Percentiles rank a stretch among this genome's conserved stretches.
These are phyloP conservation scores for Truncatella angustata DNA, from an alignment of 2,329 filamentous ascomycete species.

Conservation along the genomic window DNA sequence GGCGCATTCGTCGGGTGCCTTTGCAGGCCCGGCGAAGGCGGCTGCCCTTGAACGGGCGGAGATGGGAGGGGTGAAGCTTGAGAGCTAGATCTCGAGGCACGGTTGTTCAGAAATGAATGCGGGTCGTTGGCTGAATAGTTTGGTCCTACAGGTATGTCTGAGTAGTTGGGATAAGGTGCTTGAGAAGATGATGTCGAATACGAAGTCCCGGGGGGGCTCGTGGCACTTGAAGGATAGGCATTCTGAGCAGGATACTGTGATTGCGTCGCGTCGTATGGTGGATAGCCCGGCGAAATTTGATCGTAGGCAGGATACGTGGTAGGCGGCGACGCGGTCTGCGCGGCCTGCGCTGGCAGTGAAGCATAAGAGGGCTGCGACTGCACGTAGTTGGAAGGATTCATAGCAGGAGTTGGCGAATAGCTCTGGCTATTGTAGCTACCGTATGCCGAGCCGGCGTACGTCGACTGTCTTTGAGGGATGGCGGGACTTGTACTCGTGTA, in stretches of 20 bases:
- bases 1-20: constrained; percentile 61
- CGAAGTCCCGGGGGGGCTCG: constrained; percentile 34
- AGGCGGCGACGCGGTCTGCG: constrained; percentile 28
- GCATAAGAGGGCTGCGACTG: constrained; percentile 26
- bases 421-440: constrained; percentile 43
- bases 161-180: constrained; percentile 50
- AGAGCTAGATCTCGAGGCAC: constrained; percentile 48
- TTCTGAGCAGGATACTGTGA: constrained; percentile 24
- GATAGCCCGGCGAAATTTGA: constrained; percentile 27
- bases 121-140: constrained; percentile 48
- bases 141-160: constrained; percentile 53
- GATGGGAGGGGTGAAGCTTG: constrained; percentile 47
- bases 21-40: constrained; percentile 43
- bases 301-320: constrained; percentile 37
- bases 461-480: constrained; percentile 48
- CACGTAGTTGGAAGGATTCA: constrained; percentile 27
- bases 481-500: constrained; percentile 44
- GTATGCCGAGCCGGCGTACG: constrained; percentile 43
- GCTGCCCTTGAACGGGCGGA: constrained; percentile 38
- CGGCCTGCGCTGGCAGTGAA: constrained; percentile 21
- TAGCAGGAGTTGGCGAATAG: constrained; percentile 25
- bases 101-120: constrained; percentile 39
- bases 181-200: constrained; percentile 37
- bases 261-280: constrained; percentile 29
- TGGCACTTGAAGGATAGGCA: constrained; percentile 37